Evolutionary conservation across 1,284 basidiomycete species (phyloP).

Genomic region (Thelephora terrestris): DNA sequence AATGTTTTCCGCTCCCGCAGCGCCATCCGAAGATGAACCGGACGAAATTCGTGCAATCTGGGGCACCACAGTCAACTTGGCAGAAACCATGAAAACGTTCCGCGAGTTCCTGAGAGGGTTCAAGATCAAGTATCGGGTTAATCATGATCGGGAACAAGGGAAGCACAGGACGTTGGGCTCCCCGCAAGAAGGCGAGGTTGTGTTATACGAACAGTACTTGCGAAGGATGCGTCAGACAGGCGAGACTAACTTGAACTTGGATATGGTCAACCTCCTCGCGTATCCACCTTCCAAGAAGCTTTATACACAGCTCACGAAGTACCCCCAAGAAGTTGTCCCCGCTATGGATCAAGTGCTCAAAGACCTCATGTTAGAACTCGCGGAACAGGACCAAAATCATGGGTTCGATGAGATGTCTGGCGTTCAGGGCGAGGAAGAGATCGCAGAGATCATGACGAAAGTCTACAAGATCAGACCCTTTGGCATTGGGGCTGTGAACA

Average conservation of each 20-base stretch:
- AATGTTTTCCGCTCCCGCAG: constrained; percentile 51
- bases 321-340: constrained; percentile 94
- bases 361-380: constrained; percentile 78
- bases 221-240: constrained; percentile 84
- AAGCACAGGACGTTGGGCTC: constrained; percentile 44
- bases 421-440: constrained; percentile 65
- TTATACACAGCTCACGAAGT: constrained; percentile 73
- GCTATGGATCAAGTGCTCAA: constrained; percentile 95
- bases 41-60: constrained; percentile 87
- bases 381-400: constrained; percentile 66
- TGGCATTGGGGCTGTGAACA: constrained; percentile 75
- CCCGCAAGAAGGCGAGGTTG: constrained; percentile 58
- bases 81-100: constrained; percentile 87
- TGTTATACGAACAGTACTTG: constrained; percentile 78
- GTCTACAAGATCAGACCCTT: constrained; percentile 92
- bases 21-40: constrained; percentile 52
- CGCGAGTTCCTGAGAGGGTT: constrained; percentile 85
- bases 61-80: constrained; percentile 91
- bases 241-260: constrained; percentile 88
- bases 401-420: constrained; percentile 63
- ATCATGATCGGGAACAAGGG: constrained; percentile 61
- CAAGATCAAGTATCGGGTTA: constrained; percentile 86
- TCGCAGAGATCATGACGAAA: constrained; percentile 67
- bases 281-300: constrained; percentile 83
- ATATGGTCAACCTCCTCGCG: constrained; percentile 80